Conservation (phyloP, 306 rosid genomes). For the Fagus crenata region DNA sequence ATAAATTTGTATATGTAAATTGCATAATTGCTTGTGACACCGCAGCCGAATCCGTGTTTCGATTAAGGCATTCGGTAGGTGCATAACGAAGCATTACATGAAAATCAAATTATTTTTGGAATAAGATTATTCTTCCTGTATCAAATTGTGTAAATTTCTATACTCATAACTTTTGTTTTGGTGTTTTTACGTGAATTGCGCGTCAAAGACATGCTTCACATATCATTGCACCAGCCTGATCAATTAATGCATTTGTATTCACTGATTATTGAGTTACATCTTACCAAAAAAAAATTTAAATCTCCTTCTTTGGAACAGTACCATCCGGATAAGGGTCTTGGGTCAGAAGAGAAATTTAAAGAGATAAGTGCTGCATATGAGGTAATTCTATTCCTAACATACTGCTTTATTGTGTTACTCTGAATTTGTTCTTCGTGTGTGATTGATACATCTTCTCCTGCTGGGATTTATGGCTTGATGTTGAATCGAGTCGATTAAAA, state of each 20-base stretch:
- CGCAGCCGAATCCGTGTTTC: too few species aligned
- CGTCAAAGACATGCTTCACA: neutral
- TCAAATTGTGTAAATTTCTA: neutral
- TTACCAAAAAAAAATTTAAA: conserved; percentile 7
- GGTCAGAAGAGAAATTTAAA: conserved; percentile 91
- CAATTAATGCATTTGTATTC: conserved; percentile 7
- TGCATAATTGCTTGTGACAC: too few species aligned
- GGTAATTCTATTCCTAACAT: conserved; percentile 49
- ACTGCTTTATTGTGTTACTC: neutral
- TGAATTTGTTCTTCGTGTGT: neutral
- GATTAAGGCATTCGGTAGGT: neutral
- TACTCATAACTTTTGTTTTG: too few species aligned
- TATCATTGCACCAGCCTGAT: neutral
- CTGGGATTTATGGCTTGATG: conserved; percentile 15
- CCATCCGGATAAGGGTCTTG: conserved; percentile 86
- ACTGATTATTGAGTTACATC: conserved; percentile 10
- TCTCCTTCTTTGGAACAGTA: conserved; percentile 48
- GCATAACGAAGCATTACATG: neutral
- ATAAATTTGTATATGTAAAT: too few species aligned
- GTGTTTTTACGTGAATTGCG: neutral
- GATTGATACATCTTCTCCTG: conserved; percentile 16
- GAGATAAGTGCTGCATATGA: conserved; percentile 96
- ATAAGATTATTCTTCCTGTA: neutral
- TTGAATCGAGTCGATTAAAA: conserved; percentile 8
- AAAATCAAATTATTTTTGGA: neutral